Conservation (phyloP, 352 stramenopile genomes). For the Globisporangium perplexum region DNA sequence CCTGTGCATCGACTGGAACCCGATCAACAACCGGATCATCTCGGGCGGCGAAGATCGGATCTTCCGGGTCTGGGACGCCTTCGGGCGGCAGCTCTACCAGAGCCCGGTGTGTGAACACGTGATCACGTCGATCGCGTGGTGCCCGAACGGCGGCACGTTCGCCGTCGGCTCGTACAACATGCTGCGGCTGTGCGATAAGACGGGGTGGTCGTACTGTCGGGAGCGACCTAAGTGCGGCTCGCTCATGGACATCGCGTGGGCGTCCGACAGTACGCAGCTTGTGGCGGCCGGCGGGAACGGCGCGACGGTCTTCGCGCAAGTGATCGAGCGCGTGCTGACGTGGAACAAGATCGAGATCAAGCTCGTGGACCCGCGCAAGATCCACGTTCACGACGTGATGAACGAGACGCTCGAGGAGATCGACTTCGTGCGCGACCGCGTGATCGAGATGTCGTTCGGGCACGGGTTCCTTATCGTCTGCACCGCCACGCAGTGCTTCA, state of each 20-base stretch:
- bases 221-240: constrained; percentile 80
- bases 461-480: constrained; percentile 91
- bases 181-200: constrained; percentile 91
- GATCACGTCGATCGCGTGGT: constrained; percentile 90
- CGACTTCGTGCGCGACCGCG: constrained; percentile 87
- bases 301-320: constrained; percentile 84
- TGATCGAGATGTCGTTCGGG: constrained; percentile 91
- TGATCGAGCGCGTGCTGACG: constrained; percentile 79
- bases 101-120: constrained; percentile 81
- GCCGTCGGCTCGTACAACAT: constrained; percentile 91
- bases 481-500: constrained; percentile 90
- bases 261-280: constrained; percentile 89
- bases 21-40: constrained; percentile 89
- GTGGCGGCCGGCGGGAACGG: constrained; percentile 84
- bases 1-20: constrained; percentile 91
- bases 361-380: constrained; percentile 80
- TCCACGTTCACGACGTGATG: constrained; percentile 86
- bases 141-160: constrained; percentile 88
- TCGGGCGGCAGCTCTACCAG: constrained; percentile 89
- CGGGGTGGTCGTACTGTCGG: constrained; percentile 87
- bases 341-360: constrained; percentile 90
- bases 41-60: constrained; percentile 91
- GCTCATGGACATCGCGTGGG: constrained; percentile 87
- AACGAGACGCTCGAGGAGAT: constrained; percentile 90
- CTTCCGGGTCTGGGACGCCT: constrained; percentile 92